A percentile compares a stretch with the other conserved stretches of the same genome.
phyloP scores from a whole-genome alignment of 768 basidiomycete genomes.

The Lentinus tigrinus region DNA sequence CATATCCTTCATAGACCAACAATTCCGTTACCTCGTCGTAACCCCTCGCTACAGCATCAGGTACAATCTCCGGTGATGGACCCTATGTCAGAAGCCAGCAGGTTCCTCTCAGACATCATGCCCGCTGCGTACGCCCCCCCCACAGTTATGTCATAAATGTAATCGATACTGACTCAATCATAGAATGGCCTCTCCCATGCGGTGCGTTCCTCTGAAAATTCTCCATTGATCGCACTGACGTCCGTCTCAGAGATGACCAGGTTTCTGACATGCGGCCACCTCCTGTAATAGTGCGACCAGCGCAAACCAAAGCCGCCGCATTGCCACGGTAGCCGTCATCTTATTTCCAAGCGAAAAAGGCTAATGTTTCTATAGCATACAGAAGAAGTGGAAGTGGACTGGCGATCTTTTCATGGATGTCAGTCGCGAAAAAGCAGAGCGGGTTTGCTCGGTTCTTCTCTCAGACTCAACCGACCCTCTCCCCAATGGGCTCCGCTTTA shows the following conservation, averaged over 20 bases:
- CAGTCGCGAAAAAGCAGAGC: constrained; percentile 36
- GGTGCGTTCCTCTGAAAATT: constrained; percentile 3
- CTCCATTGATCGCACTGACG: neutral
- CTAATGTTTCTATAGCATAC: constrained; percentile 38
- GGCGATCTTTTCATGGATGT: constrained; percentile 50
- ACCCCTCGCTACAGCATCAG: neutral
- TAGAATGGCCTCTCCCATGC: constrained; percentile 28
- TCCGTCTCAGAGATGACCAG: constrained; percentile 3
- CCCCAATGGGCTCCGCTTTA: constrained; percentile 47
- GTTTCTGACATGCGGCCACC: neutral
- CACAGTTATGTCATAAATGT: neutral
- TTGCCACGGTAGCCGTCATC: constrained; percentile 4
- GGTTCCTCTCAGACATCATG: constrained; percentile 40
- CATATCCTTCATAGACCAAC: neutral
- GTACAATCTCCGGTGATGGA: constrained; percentile 8
- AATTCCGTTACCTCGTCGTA: constrained; percentile 8
- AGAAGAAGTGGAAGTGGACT: constrained; percentile 65
- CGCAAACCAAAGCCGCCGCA: neutral
- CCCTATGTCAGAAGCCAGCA: constrained; percentile 27
- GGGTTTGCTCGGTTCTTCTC: constrained; percentile 49
- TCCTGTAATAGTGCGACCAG: neutral
- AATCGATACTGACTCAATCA: constrained; percentile 3
- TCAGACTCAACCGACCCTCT: constrained; percentile 42
- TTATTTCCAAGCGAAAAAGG: neutral
- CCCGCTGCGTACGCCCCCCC: constrained; percentile 37